Percentiles rank a stretch among this genome's conserved stretches.
Evolutionary conservation across 2,329 filamentous ascomycete species (phyloP).

Genomic region (Xylariaceae sp.): DNA sequence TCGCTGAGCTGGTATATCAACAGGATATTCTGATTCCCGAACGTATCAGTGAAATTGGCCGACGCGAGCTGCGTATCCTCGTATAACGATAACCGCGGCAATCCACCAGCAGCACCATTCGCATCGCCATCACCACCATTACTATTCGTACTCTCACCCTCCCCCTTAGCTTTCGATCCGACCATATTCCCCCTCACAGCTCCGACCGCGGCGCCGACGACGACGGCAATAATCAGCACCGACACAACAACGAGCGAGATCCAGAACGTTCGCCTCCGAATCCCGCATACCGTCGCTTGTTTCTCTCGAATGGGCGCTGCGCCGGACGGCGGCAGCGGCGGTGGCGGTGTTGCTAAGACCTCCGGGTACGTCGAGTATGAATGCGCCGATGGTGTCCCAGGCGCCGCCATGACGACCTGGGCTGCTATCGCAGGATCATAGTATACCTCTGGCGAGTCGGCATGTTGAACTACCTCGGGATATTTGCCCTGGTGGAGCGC

Average conservation of each 20-base stretch:
- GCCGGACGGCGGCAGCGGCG: neutral
- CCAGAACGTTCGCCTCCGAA: constrained; percentile 18
- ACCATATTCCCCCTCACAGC: neutral
- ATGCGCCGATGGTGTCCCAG: neutral
- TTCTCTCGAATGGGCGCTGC: neutral
- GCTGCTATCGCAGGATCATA: constrained; percentile 10
- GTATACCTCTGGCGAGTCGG: constrained; percentile 9
- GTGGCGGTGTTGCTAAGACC: neutral
- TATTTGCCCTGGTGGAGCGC: constrained; percentile 10
- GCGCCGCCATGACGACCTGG: neutral
- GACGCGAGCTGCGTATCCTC: constrained; percentile 25
- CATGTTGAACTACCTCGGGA: constrained; percentile 14
- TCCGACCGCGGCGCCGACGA: constrained; percentile 18
- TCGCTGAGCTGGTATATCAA: constrained; percentile 29
- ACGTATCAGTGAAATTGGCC: constrained; percentile 28
- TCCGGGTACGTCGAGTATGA: constrained; percentile 16
- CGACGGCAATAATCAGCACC: constrained; percentile 12
- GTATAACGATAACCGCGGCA: constrained; percentile 3
- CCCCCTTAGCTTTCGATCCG: neutral
- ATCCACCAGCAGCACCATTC: neutral
- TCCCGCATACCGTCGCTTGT: constrained; percentile 16
- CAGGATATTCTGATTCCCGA: constrained; percentile 26
- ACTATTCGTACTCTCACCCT: neutral
- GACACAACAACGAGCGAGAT: constrained; percentile 10
- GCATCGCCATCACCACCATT: neutral